Percentiles rank a stretch among this genome's conserved stretches.
phyloP scores from a whole-genome alignment of 495 filamentous ascomycete species.

The Geoglossum glabrum region DNA sequence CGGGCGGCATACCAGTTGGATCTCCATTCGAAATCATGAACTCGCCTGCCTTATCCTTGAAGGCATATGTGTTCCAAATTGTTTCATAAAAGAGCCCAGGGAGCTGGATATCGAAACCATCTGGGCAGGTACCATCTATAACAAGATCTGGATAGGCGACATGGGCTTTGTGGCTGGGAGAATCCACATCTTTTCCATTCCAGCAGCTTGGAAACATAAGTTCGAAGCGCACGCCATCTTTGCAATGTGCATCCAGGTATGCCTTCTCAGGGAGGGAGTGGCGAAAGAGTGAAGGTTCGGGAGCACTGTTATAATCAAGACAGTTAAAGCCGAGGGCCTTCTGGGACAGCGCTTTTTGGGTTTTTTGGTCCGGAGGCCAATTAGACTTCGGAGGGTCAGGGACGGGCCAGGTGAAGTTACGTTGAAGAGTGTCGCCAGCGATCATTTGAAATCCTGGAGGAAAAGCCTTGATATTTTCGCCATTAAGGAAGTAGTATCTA shows the following conservation, averaged over 20 bases:
- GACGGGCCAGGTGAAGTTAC: constrained; percentile 50
- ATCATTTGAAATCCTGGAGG: constrained; percentile 70
- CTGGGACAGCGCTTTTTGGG: constrained; percentile 49
- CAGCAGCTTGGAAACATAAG: constrained; percentile 86
- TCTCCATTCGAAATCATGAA: constrained; percentile 79
- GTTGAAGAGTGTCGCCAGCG: constrained; percentile 46
- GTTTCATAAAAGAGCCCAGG: constrained; percentile 71
- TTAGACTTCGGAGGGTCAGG: constrained; percentile 53
- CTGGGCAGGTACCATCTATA: constrained; percentile 57
- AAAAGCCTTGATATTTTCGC: constrained; percentile 49
- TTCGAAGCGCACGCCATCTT: constrained; percentile 59
- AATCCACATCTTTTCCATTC: constrained; percentile 50
- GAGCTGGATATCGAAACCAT: constrained; percentile 45
- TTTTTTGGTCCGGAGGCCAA: constrained; percentile 38
- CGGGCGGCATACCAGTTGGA: constrained; percentile 30
- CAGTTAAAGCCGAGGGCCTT: constrained; percentile 87
- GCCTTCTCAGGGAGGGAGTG: constrained; percentile 63
- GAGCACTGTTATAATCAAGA: constrained; percentile 41
- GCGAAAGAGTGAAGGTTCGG: constrained; percentile 54
- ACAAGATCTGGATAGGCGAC: constrained; percentile 60
- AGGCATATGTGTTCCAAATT: constrained; percentile 60
- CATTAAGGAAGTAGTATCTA: constrained; percentile 58
- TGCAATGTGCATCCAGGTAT: constrained; percentile 56
- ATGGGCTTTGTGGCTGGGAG: constrained; percentile 44
- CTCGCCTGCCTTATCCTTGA: constrained; percentile 41